These are phyloP conservation scores for Cyclostephanos tholiformis DNA, from an alignment of 108 stramenopile genomes.

Conservation along the genomic window DNA sequence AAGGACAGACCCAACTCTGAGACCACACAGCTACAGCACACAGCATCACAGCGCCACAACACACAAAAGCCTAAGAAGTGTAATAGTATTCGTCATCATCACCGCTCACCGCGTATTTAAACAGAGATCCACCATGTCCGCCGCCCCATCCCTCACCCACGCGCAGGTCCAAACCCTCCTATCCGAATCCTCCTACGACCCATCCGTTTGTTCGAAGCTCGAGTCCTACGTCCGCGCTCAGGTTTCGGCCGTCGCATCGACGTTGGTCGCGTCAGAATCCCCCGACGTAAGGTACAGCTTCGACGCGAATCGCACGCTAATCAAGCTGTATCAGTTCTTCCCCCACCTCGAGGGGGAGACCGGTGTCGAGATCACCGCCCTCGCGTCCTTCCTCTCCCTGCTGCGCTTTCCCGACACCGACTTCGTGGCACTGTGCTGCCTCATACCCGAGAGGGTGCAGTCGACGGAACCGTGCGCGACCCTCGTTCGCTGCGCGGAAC, in stretches of 20 bases:
- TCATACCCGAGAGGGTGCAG: constrained; percentile 72
- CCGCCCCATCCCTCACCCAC: constrained; percentile 36
- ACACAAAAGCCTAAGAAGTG: too few relatives aligned
- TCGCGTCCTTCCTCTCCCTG: constrained; percentile 64
- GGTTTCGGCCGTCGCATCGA: constrained; percentile 59
- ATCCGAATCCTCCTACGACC: constrained; percentile 52
- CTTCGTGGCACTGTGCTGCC: constrained; percentile 67
- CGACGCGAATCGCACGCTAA: constrained; percentile 75
- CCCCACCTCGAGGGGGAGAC: constrained; percentile 47
- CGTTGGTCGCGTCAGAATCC: constrained; percentile 37
- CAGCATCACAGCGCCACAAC: too few relatives aligned
- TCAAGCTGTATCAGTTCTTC: constrained; percentile 84
- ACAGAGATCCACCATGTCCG: background rate
- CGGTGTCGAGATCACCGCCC: constrained; percentile 41
- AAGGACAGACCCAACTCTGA: too few relatives aligned
- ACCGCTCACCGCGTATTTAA: too few relatives aligned
- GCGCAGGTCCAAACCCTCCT: constrained; percentile 46
- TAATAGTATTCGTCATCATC: too few relatives aligned
- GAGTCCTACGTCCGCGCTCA: constrained; percentile 81
- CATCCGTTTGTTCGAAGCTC: constrained; percentile 58
- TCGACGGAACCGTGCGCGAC: constrained; percentile 62
- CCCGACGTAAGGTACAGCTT: constrained; percentile 62
- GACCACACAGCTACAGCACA: too few relatives aligned
- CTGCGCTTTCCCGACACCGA: constrained; percentile 73
- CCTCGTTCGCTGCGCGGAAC: constrained; percentile 58